Conservation (phyloP, 2,329 filamentous ascomycete species). For the Ilyonectria mors-panacis region DNA sequence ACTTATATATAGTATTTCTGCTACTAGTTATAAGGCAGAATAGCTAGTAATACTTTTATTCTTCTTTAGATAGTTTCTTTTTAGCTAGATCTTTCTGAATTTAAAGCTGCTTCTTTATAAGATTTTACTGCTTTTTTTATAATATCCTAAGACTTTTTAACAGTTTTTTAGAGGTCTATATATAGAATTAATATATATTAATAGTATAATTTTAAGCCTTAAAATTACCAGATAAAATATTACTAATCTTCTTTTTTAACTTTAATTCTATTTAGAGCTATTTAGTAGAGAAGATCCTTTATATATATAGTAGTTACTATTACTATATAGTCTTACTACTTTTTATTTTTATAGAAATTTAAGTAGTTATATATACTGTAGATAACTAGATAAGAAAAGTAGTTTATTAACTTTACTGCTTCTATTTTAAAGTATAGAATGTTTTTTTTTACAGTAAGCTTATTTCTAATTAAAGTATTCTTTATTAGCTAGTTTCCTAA, state of each 20-base stretch:
- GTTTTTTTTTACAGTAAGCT: background rate
- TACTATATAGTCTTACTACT: background rate
- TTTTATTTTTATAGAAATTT: background rate
- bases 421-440: no score
- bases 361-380: background rate
- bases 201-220: slow-evolving; percentile 2
- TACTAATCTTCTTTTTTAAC: background rate
- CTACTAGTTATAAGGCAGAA: no score
- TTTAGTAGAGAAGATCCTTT: background rate
- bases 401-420: background rate
- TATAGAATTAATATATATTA: no score
- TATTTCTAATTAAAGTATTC: background rate
- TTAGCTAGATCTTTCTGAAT: no score
- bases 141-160: no score
- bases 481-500: background rate
- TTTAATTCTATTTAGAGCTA: no score
- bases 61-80: no score
- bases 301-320: background rate
- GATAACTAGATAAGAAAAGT: background rate
- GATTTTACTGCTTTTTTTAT: no score
- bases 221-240: background rate
- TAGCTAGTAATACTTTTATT: no score
- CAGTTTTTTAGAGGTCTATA: no score
- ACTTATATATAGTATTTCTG: no score
- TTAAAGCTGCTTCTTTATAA: no score